Evolutionary conservation across 2,329 filamentous ascomycete species (phyloP).

Genomic region (Camptophora hylomeconis): DNA sequence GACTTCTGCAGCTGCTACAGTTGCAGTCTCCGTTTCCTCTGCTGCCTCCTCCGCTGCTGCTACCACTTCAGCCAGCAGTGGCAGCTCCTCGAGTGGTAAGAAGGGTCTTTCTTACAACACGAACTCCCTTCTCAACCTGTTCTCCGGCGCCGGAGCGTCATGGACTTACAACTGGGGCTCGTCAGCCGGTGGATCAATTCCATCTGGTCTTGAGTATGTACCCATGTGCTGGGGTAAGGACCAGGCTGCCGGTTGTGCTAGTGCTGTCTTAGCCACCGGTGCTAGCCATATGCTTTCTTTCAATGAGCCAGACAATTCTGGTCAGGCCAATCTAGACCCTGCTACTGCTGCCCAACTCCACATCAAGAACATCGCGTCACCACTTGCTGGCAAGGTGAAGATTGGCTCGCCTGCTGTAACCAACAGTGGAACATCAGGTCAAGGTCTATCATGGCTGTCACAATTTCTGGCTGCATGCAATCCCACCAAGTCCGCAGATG

Average conservation of each 20-base stretch:
- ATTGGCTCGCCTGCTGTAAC: conserved; percentile 31
- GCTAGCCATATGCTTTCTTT: conserved; percentile 28
- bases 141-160: conserved; percentile 21
- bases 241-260: conserved; percentile 9
- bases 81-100: conserved; percentile 17
- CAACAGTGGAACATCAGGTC: conserved; percentile 21
- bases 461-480: conserved; percentile 26
- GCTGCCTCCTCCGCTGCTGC: conserved; percentile 6
- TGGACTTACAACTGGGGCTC: conserved; percentile 36
- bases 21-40: conserved; percentile 4
- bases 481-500: no score
- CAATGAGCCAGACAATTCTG: conserved; percentile 32
- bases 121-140: conserved; percentile 20
- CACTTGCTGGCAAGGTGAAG: conserved; percentile 23
- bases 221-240: conserved; percentile 30
- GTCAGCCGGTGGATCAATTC: conserved; percentile 19
- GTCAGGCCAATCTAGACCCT: conserved; percentile 27
- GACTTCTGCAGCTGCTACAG: conserved; percentile 5
- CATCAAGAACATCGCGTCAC: conserved; percentile 25
- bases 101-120: conserved; percentile 30
- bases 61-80: conserved; percentile 8
- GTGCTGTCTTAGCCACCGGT: conserved; percentile 22
- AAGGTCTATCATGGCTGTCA: conserved; percentile 28
- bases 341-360: conserved; percentile 25
- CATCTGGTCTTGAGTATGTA: conserved; percentile 27